Conservation (phyloP, 2,329 filamentous ascomycete species). For the Thielaviopsis musarum region DNA sequence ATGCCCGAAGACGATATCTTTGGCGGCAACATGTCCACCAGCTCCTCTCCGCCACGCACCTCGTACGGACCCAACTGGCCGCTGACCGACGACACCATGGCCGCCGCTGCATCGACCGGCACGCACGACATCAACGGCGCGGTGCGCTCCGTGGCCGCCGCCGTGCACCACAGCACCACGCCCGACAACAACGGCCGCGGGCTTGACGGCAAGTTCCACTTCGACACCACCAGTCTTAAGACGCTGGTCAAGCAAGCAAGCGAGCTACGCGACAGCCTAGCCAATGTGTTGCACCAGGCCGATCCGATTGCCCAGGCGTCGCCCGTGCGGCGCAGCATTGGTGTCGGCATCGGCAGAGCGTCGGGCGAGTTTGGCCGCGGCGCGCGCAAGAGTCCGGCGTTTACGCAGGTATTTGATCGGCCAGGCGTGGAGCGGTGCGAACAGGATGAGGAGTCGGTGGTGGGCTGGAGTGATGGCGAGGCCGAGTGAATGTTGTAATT, state of each 20-base stretch:
- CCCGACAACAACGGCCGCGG: conserved; percentile 20
- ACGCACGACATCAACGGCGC: conserved; percentile 29
- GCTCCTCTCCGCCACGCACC: conserved; percentile 2
- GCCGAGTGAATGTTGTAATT: not conserved
- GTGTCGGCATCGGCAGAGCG: not conserved
- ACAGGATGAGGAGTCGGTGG: not conserved
- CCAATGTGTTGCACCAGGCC: conserved; percentile 40
- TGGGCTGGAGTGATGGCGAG: conserved; percentile 18
- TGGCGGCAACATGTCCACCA: conserved; percentile 21
- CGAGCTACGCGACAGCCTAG: conserved; percentile 40
- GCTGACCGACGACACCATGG: conserved; percentile 24
- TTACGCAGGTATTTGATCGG: conserved; percentile 40
- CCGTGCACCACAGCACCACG: conserved; percentile 39
- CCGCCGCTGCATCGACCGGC: conserved; percentile 10
- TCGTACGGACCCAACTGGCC: conserved; percentile 8
- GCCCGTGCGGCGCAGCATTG: conserved; percentile 26
- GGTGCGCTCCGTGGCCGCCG: conserved; percentile 45
- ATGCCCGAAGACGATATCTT: conserved; percentile 52
- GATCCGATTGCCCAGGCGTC: conserved; percentile 35
- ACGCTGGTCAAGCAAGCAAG: conserved; percentile 47
- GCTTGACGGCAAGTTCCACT: conserved; percentile 38
- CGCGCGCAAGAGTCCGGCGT: conserved; percentile 42
- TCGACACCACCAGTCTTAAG: conserved; percentile 52
- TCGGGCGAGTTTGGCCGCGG: conserved; percentile 19
- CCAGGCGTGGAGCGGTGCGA: not conserved